Base-by-base conservation (phyloP, 805 yeast species). In the Ogataea thermomethanolica region DNA sequence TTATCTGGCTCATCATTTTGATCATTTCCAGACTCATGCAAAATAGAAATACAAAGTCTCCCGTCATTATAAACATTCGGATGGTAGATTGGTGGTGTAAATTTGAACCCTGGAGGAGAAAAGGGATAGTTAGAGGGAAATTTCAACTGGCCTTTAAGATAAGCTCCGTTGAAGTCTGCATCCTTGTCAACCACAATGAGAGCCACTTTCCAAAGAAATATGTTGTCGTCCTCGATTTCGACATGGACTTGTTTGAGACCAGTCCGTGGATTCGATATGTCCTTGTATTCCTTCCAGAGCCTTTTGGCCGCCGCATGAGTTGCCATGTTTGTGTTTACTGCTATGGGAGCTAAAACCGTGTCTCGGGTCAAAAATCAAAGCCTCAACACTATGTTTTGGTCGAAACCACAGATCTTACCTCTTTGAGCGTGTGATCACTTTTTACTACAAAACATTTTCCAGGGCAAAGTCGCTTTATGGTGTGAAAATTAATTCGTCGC, bases 51-150 rank as follows among this genome's bases (percentile, higher is more conserved):
- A 70, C 99, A 91, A 33, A 93, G 72, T 55, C 95, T 70, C 17
- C 99, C 98, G 65, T 91, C 97, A 43, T 86, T 78, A 66, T 93
- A 91, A 37, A 91, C 95, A 61, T 91, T 93, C 22, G 99, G 99
- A 59, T 91, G 99, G 65, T 83, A 91, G 52, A 91, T 87, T 30
- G 96, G 85, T 11, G 97, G 96, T 3, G 95, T 84, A 70, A 91
- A 91, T 54, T 95, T 74, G 69, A 90, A 93, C 29, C 82, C 79
- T 30, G 98, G 99, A 17, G 99, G 99, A 12, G 87, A 71, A 60
- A 77, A 93, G 4, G 98, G 99, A 64, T 82, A 91, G 62, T 90
- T 96, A 17, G 73, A 65, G 3, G 98, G 98, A 66, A 91, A 91
- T 54, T 82, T 78, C 86, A 91, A 84, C 60, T 86, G 91, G 12